Percentiles rank a stretch among this genome's conserved stretches.
These are phyloP conservation scores for Graphiopsis chlorocephala DNA, from an alignment of 2,329 filamentous ascomycete genomes.

Conservation along the genomic window DNA sequence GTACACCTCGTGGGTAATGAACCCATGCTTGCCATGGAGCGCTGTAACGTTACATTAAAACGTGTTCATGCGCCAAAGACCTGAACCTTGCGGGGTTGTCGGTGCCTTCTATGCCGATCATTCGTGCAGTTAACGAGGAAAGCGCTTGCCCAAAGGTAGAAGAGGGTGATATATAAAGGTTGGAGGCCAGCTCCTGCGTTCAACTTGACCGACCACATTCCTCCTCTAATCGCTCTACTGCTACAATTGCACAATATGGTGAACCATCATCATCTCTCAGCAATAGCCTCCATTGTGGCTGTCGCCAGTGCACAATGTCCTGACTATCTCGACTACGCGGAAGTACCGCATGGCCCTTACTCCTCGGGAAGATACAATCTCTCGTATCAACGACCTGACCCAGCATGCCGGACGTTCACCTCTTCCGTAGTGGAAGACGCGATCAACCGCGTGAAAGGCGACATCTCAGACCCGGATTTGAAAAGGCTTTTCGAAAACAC, in stretches of 20 bases:
- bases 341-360: constrained; percentile 41
- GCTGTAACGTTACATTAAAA: neutral
- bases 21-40: neutral
- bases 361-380: constrained; percentile 46
- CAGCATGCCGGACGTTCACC: constrained; percentile 48
- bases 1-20: neutral
- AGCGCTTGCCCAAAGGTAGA: neutral
- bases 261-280: neutral
- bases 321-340: constrained; percentile 45
- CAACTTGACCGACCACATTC: neutral
- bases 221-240: neutral
- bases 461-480: constrained; percentile 57
- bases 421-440: constrained; percentile 43
- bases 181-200: neutral
- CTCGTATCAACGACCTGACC: constrained; percentile 44
- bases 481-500: constrained; percentile 69
- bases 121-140: neutral
- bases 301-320: constrained; percentile 33
- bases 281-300: neutral
- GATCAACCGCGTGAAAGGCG: constrained; percentile 29
- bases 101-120: neutral
- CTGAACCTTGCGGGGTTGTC: neutral
- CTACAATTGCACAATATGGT: neutral
- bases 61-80: neutral
- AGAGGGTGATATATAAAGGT: neutral